Evolutionary conservation across 768 basidiomycete genomes (phyloP), one percentile per base, ranked within the genome.

Genomic region (Pleurotus pulmonarius): DNA sequence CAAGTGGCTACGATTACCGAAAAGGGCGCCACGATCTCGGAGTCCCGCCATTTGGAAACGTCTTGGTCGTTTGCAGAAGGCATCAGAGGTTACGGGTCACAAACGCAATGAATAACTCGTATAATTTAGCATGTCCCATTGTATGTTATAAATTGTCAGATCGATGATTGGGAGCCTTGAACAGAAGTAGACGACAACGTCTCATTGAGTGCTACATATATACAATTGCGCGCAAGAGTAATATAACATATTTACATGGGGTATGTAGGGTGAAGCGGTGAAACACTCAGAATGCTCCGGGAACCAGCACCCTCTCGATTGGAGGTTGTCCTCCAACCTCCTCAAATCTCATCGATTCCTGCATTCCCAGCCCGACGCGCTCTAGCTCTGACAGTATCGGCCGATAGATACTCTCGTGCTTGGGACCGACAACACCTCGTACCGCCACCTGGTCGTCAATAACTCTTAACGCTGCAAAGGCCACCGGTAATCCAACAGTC

Each of bases 51-150:
- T 43, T 71, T 92, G 4, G 81, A 87, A 60, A 97, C 96, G 1
- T 73, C 83, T 20, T 99, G 97, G 97, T 74, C 77, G 34, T 98
- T 98, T 65, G 96, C 94, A 13, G 96, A 98, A 70, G 86, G 85
- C 18, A 87, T 98, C 63, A 78, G 92, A 61, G 93, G 93, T 2
- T 97, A 96, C 67, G 94, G 94, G 24, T 80, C 90, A 26, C 92
- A 96, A 75, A 88, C 84, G n/a, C 89, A 93, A 79, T 95, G 78
- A 73, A 46, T 46, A 46, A 56, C 53, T 49, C 16, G 57, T 46
- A 43, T 56, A 34, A 34, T 9, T 34, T 0, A 34, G 29, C 29
- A 11, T 34, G 7, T 34, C 29, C 29, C 29, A 11, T 34, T 34
- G 29, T 34, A 34, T 34, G 29, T 34, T 8, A 29, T 29, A 29